Percentiles rank a stretch among this genome's conserved stretches.
phyloP scores from a whole-genome alignment of 2,329 filamentous ascomycete species.

The Fusarium nygamai region DNA sequence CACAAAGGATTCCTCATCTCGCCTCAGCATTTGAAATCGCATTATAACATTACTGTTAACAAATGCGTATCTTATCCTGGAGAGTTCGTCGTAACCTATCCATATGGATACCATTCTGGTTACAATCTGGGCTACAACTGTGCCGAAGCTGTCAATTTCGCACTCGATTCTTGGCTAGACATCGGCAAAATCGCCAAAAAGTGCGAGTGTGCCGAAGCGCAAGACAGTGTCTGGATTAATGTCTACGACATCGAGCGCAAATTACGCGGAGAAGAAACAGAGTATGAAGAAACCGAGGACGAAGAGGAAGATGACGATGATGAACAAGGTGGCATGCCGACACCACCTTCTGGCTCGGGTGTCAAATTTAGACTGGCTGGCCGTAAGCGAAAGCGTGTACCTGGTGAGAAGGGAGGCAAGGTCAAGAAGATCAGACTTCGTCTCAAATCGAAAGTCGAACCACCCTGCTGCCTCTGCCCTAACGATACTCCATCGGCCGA shows the following conservation, averaged over 20 bases:
- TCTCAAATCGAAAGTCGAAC: slow-evolving; percentile 74
- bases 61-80: slow-evolving; percentile 94
- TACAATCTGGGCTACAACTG: slow-evolving; percentile 99
- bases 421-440: slow-evolving; percentile 83
- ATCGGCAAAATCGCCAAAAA: slow-evolving; percentile 97
- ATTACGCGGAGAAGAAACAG: slow-evolving; percentile 86
- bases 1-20: slow-evolving; percentile 99
- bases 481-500: slow-evolving; percentile 86
- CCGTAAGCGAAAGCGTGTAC: slow-evolving; percentile 68
- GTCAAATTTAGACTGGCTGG: slow-evolving; percentile 70
- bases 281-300: slow-evolving; percentile 82
- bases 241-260: slow-evolving; percentile 96
- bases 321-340: slow-evolving; percentile 76
- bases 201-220: slow-evolving; percentile 92
- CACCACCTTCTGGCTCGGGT: slow-evolving; percentile 78
- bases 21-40: slow-evolving; percentile 83
- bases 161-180: slow-evolving; percentile 91
- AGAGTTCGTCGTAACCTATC: slow-evolving; percentile 98
- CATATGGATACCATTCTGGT: slow-evolving; percentile 97
- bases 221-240: slow-evolving; percentile 98
- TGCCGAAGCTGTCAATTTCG: slow-evolving; percentile 98
- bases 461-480: slow-evolving; percentile 91
- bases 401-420: slow-evolving; percentile 52
- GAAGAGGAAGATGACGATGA: slow-evolving; percentile 75
- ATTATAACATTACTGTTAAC: slow-evolving; percentile 96